These are phyloP conservation scores for Ophiocordyceps camponoti-floridani DNA, from an alignment of 2,329 filamentous ascomycete species.

Conservation along the genomic window DNA sequence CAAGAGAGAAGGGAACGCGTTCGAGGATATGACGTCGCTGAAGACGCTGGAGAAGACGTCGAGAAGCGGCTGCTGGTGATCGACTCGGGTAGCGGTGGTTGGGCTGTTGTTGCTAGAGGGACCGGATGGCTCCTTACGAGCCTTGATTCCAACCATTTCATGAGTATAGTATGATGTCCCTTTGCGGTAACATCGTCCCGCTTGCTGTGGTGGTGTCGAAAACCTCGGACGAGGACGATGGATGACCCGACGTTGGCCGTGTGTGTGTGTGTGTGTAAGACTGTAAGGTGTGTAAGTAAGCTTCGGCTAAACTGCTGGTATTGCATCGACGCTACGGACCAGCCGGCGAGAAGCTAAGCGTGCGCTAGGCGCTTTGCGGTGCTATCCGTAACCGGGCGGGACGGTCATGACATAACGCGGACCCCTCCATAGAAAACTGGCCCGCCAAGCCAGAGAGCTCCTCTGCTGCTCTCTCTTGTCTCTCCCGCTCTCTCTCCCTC, in stretches of 20 bases:
- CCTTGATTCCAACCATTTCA: neutral
- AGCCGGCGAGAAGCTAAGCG: neutral
- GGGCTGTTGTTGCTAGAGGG: neutral
- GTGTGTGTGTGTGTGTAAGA: too few species aligned
- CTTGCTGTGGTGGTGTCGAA: too few species aligned
- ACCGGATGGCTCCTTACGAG: neutral
- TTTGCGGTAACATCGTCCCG: neutral
- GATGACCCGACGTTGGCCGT: too few species aligned
- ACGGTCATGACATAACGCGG: neutral
- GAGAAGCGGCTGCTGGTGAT: conserved; percentile 48
- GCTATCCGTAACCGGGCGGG: neutral
- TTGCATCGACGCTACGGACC: neutral
- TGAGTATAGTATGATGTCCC: neutral
- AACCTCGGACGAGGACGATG: too few species aligned
- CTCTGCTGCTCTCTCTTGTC: neutral
- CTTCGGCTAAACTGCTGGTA: neutral
- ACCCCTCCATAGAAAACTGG: neutral
- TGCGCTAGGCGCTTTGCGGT: neutral
- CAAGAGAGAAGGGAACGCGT: conserved; percentile 35
- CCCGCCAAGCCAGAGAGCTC: neutral
- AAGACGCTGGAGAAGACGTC: conserved; percentile 57
- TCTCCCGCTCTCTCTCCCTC: neutral
- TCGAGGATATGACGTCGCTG: conserved; percentile 24
- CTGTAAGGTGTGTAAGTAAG: neutral
- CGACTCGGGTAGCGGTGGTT: neutral